Conservation (phyloP, 305 asterid species). For the Ajuga reptans region DNA sequence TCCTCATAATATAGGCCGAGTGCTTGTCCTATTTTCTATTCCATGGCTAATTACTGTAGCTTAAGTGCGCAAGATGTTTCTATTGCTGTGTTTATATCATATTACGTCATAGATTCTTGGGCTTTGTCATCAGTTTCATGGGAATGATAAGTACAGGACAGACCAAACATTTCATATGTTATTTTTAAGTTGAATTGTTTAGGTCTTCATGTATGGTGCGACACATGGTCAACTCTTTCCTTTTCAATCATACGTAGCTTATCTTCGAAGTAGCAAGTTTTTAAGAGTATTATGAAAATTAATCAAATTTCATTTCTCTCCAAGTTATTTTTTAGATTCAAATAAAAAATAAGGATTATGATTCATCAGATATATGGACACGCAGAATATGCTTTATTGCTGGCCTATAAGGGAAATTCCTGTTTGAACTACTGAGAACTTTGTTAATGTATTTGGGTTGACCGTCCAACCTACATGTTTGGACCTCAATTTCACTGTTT, state of each 20-base stretch:
- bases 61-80: slow-evolving; percentile 13
- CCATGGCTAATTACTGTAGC: slow-evolving; percentile 6
- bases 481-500: slow-evolving; percentile 1
- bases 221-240: background rate
- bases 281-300: background rate
- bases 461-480: background rate
- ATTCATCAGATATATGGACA: slow-evolving; percentile 12
- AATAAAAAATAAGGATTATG: background rate
- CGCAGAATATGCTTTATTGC: too few species aligned
- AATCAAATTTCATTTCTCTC: background rate
- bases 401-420: background rate
- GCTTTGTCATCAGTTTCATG: background rate
- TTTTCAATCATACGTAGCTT: background rate
- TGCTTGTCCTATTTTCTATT: background rate
- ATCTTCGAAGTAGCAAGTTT: slow-evolving; percentile 5
- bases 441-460: slow-evolving; percentile 8
- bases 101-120: background rate
- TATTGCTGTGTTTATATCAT: slow-evolving; percentile 14
- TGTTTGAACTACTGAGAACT: background rate
- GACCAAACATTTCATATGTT: slow-evolving; percentile 3
- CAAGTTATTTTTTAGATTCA: background rate
- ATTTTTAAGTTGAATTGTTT: background rate
- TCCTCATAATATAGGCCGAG: slow-evolving; percentile 9
- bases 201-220: slow-evolving; percentile 4
- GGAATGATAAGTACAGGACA: slow-evolving; percentile 12